Conservation (phyloP, 2,329 filamentous ascomycete genomes). For the Phialophora verrucosa region DNA sequence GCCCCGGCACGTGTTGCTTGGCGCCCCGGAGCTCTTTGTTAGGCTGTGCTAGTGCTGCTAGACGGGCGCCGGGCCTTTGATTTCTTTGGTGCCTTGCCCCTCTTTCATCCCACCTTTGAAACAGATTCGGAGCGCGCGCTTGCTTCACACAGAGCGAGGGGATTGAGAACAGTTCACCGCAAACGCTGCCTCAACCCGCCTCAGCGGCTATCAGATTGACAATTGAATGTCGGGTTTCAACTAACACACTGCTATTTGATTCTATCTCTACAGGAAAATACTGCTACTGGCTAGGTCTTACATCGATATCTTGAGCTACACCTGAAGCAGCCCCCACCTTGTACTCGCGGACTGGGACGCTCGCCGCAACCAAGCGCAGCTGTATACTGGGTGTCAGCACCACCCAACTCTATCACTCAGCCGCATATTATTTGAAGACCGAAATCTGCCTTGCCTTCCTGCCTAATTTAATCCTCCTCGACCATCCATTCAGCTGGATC, state of each 20-base stretch:
- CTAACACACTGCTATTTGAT: constrained; percentile 10
- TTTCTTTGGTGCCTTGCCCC: constrained; percentile 11
- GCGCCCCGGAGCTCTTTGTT: constrained; percentile 2
- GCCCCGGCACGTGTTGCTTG: constrained; percentile 12
- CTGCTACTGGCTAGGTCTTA: constrained; percentile 35
- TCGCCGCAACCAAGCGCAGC: constrained; percentile 24
- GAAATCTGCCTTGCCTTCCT: constrained; percentile 20
- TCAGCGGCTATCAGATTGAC: constrained; percentile 22
- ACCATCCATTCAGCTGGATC: constrained; percentile 17
- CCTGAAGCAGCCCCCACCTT: constrained; percentile 31
- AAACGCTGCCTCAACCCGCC: constrained; percentile 10
- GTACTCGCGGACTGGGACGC: constrained; percentile 18
- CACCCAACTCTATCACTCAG: constrained; percentile 35
- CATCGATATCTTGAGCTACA: constrained; percentile 20
- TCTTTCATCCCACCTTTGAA: constrained; percentile 1
- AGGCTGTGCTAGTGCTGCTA: neutral
- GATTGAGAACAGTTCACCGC: constrained; percentile 3
- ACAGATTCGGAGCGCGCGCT: constrained; percentile 18
- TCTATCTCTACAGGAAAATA: constrained; percentile 2
- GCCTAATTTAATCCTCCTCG: constrained; percentile 6
- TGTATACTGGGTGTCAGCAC: constrained; percentile 31
- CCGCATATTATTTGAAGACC: constrained; percentile 24
- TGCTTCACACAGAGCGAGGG: constrained; percentile 8
- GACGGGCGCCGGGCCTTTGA: neutral
- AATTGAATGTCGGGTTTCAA: constrained; percentile 1